Evolutionary conservation across 2,329 filamentous ascomycete genomes (phyloP).

Genomic region (Leptosphaerulina australis): DNA sequence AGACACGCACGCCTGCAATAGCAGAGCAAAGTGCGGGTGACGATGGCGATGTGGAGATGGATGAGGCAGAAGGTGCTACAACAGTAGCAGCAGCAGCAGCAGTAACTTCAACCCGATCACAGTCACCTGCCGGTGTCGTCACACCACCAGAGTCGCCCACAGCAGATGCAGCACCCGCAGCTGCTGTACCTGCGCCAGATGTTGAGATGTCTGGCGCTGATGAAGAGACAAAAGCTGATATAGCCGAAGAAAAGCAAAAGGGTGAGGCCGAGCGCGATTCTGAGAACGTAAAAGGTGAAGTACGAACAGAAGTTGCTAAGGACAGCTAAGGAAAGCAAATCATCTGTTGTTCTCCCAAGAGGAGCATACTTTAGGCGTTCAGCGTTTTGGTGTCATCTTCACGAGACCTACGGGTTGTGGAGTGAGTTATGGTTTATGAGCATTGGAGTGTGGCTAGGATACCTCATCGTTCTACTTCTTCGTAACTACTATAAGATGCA

Average conservation of each 20-base stretch:
- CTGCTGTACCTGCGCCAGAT: constrained; percentile 29
- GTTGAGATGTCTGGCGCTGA: constrained; percentile 41
- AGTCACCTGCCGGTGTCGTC: constrained; percentile 42
- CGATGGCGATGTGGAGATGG: constrained; percentile 48
- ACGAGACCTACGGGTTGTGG: constrained; percentile 10
- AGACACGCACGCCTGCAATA: constrained; percentile 37
- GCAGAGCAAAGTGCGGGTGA: constrained; percentile 35
- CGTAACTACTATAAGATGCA: background rate
- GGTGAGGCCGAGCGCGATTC: constrained; percentile 37
- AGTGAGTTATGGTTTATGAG: constrained; percentile 28
- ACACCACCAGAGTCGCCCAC: constrained; percentile 47
- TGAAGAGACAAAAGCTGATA: constrained; percentile 27
- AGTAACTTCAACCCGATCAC: constrained; percentile 26
- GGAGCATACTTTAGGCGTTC: constrained; percentile 22
- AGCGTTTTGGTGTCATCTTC: constrained; percentile 17
- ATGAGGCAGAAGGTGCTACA: constrained; percentile 29
- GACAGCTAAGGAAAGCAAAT: constrained; percentile 16
- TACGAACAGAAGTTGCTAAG: constrained; percentile 37
- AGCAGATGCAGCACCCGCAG: constrained; percentile 9
- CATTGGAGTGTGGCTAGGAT: constrained; percentile 21
- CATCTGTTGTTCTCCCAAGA: background rate
- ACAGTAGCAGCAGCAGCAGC: constrained; percentile 20
- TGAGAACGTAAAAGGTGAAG: constrained; percentile 42
- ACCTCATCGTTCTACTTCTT: constrained; percentile 16
- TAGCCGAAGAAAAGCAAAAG: constrained; percentile 32